These are phyloP conservation scores for Punctularia strigosozonata DNA, from an alignment of 768 basidiomycete species.

Conservation along the genomic window DNA sequence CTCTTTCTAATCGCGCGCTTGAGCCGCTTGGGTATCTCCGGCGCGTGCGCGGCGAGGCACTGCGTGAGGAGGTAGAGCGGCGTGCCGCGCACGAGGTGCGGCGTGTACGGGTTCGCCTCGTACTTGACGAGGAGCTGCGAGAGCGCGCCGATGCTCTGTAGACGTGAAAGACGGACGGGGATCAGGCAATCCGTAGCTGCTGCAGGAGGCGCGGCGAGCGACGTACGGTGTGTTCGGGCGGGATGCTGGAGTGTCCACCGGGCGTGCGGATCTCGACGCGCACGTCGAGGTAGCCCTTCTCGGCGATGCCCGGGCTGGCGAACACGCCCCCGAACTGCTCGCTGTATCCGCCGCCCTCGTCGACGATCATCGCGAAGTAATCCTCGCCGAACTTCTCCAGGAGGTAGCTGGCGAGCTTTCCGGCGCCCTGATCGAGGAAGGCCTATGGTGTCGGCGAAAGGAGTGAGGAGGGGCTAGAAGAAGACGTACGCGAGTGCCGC, in stretches of 20 bases:
- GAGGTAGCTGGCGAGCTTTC: conserved; percentile 26
- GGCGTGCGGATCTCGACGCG: conserved; percentile 30
- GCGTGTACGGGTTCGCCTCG: conserved; percentile 31
- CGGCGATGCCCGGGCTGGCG: conserved; percentile 19
- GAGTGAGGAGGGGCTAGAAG: neutral
- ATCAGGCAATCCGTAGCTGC: too few species aligned
- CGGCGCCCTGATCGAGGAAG: conserved; percentile 25
- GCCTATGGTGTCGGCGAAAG: neutral
- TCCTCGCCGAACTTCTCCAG: conserved; percentile 33
- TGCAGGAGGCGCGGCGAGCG: too few species aligned
- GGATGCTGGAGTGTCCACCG: conserved; percentile 45
- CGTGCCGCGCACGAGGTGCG: conserved; percentile 18
- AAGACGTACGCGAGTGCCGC: conserved; percentile 14
- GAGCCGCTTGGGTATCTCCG: conserved; percentile 20
- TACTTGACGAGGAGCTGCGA: conserved; percentile 32
- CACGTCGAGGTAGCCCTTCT: conserved; percentile 34
- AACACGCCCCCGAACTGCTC: conserved; percentile 19
- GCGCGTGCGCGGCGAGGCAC: conserved; percentile 31
- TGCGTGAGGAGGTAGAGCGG: conserved; percentile 23
- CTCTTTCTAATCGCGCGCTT: conserved; percentile 17
- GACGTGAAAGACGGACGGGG: neutral
- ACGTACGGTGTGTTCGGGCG: conserved; percentile 38
- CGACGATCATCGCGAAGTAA: conserved; percentile 41
- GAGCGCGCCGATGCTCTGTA: conserved; percentile 41
- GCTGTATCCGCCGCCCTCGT: conserved; percentile 34